Base-by-base conservation (phyloP, 192 early-diverging fungal genomes). In the Gamsiella multidivaricata region DNA sequence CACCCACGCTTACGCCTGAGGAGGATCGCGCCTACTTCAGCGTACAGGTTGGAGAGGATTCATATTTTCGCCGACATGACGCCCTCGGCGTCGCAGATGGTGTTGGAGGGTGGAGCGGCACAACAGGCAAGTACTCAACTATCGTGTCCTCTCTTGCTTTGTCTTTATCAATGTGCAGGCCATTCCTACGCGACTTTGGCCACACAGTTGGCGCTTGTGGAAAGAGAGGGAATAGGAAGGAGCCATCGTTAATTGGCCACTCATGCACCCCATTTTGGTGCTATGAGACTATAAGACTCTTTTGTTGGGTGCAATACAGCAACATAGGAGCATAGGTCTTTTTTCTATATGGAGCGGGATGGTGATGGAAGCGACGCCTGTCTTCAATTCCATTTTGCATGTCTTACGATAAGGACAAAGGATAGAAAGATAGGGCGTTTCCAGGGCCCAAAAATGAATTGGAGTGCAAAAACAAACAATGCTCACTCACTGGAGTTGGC, bases 41-140 rank as follows among this genome's bases (percentile, higher is more conserved):
- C 70, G 66, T 88, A 17, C 87, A 89, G 49, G 92, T 92, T 29
- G 97, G 97, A 28, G 96, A 99, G 81, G 97, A 99, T 73, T 93
- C 95, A 5, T 99, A 94, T 74, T 99, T 99, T 70, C 73, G 82
- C 52, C 87, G 96, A 56, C 69, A 87, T 23, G 95, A 99, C 70
- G 88, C 94, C 3, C 68, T 99, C 22, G 96, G 97, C 18, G 95
- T 97, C 6, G 95, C 95, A 7, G 96, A 97, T 68, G 97, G 97
- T 5, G 96, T 99, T 11, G 96, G 97, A 31, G 96, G 96, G 28
- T 99, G 97, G 97, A 81, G 86, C 26, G 87, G 93, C 5, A 87
- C 84, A 61, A 63, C 80, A 62, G 69, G 73, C 57, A 70, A 63
- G 81, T 81, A 10, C 32, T 51, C 23, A 14, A 14, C 32, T 15